A percentile compares a stretch with the other conserved stretches of the same genome.
Evolutionary conservation across 1,284 basidiomycete genomes (phyloP).

Genomic region (Fomitiporia mediterranea): DNA sequence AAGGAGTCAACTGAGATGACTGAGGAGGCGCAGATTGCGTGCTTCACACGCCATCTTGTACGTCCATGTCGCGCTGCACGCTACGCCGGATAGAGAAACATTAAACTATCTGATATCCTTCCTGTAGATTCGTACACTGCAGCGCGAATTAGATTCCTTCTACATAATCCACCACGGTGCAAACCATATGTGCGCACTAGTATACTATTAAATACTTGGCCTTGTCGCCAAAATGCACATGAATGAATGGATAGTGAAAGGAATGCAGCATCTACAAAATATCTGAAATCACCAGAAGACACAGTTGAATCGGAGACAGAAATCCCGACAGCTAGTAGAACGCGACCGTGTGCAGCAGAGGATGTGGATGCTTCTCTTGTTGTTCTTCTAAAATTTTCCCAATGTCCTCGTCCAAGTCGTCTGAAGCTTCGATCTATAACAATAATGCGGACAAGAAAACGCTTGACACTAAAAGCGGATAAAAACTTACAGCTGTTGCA

Average conservation of each 20-base stretch:
- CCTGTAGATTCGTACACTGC: no score
- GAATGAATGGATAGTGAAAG: background rate
- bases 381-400: conserved; percentile 81
- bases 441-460: background rate
- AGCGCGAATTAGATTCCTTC: no score
- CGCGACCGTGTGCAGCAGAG: conserved; percentile 84
- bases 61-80: background rate
- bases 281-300: no score
- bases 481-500: conserved; percentile 72
- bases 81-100: no score
- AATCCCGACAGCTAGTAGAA: conserved; percentile 62
- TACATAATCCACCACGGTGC: no score
- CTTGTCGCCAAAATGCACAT: no score
- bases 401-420: conserved; percentile 90
- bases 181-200: no score
- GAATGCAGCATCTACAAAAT: no score
- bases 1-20: background rate
- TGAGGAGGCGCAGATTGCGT: conserved; percentile 11
- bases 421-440: conserved; percentile 75
- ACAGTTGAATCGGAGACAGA: conserved; percentile 1
- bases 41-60: conserved; percentile 5
- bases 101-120: no score
- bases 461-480: background rate
- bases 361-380: conserved; percentile 88
- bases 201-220: no score